A percentile compares a stretch with the other conserved stretches of the same genome.
Evolutionary conservation across 2,329 filamentous ascomycete species (phyloP).

Genomic region (Amesomyces nigricolor): DNA sequence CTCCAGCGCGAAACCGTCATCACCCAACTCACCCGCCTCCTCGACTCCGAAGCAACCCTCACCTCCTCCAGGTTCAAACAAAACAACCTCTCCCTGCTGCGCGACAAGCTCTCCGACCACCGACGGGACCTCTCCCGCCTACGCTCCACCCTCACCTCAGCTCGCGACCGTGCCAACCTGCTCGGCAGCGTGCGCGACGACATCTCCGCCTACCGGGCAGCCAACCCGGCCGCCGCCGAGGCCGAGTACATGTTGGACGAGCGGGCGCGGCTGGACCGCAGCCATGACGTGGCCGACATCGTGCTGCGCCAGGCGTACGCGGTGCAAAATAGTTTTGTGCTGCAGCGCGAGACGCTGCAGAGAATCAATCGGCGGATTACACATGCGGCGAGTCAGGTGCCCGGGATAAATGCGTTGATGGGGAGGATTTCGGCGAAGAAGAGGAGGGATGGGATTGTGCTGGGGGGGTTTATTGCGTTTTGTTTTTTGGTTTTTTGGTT

Average conservation of each 20-base stretch:
- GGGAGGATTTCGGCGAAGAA: constrained; percentile 90
- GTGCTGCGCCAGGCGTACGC: constrained; percentile 95
- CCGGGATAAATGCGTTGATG: constrained; percentile 88
- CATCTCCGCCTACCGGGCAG: constrained; percentile 80
- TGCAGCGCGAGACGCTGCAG: constrained; percentile 81
- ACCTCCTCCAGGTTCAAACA: constrained; percentile 93
- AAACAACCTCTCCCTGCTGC: constrained; percentile 87
- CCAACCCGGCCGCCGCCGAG: constrained; percentile 76
- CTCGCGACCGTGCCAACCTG: constrained; percentile 82
- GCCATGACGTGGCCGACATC: constrained; percentile 80
- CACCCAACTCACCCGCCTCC: constrained; percentile 74
- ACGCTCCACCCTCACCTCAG: constrained; percentile 65
- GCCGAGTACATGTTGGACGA: constrained; percentile 97
- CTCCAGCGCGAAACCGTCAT: constrained; percentile 74
- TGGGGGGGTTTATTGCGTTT: constrained; percentile 84
- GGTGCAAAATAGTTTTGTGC: constrained; percentile 82
- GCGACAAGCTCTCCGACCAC: constrained; percentile 84
- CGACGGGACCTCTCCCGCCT: constrained; percentile 74
- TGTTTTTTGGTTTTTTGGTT: constrained; percentile 85
- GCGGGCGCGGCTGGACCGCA: constrained; percentile 77
- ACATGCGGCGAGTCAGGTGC: constrained; percentile 81
- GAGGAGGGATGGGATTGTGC: constrained; percentile 87
- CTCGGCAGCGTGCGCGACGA: constrained; percentile 86
- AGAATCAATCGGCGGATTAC: constrained; percentile 90
- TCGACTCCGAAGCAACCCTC: constrained; percentile 85